Evolutionary conservation across 2,329 filamentous ascomycete species (phyloP).

Genomic region (Fonsecaea pedrosoi): DNA sequence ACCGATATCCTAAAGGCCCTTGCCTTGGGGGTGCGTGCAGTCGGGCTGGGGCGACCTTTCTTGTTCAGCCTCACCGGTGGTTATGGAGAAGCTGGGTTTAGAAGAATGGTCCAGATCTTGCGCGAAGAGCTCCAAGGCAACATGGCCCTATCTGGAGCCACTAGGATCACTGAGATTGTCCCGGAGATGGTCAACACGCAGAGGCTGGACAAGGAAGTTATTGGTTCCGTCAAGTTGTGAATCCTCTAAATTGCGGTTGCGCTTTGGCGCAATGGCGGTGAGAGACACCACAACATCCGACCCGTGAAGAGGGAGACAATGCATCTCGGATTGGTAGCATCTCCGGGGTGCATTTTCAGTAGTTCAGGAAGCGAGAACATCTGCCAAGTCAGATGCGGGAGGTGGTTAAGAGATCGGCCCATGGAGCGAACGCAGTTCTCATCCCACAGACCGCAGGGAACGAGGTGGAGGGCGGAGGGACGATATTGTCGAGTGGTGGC

Average conservation of each 20-base stretch:
- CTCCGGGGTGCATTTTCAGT: not conserved
- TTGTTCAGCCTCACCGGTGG: conserved; percentile 60
- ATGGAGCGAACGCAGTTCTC: not conserved
- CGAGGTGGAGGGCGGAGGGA: not conserved
- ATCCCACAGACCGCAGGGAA: not conserved
- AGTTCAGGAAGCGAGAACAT: not conserved
- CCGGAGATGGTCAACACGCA: conserved; percentile 45
- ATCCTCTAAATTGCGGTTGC: not conserved
- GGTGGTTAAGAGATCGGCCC: conserved; percentile 3
- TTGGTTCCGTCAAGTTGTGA: conserved; percentile 44
- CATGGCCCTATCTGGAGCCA: conserved; percentile 46
- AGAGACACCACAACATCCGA: not conserved
- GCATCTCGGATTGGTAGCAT: not conserved
- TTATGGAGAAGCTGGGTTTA: conserved; percentile 56
- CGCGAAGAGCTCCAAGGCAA: conserved; percentile 46
- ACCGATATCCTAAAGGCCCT: conserved; percentile 63
- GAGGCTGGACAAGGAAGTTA: conserved; percentile 44
- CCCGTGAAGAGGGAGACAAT: not conserved
- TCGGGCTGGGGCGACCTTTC: conserved; percentile 61
- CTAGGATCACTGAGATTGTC: conserved; percentile 41
- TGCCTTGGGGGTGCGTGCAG: conserved; percentile 60
- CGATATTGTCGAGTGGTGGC: not conserved
- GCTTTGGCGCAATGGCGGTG: not conserved
- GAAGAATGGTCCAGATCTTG: conserved; percentile 47
- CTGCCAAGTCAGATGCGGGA: not conserved